A percentile compares a stretch with the other conserved stretches of the same genome.
Evolutionary conservation across 2,329 filamentous ascomycete genomes (phyloP).

Genomic region (Cylindrodendrum hubeiense): DNA sequence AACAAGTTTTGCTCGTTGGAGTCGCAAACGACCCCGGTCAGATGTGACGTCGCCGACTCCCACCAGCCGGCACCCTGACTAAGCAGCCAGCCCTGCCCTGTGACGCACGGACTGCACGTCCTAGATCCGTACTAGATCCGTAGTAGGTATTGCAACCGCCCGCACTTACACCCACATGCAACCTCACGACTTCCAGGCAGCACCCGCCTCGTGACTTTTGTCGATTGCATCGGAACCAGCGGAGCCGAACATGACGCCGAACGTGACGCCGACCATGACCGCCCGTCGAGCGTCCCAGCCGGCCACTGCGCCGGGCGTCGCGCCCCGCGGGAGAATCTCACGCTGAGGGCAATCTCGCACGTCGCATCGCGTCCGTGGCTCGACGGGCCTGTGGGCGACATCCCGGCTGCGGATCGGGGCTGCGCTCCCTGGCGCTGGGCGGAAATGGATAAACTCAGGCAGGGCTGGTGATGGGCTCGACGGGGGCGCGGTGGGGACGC

Average conservation of each 20-base stretch:
- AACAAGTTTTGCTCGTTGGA: slow-evolving; percentile 13
- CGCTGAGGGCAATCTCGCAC: not conserved
- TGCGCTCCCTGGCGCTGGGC: not conserved
- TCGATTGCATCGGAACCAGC: not conserved
- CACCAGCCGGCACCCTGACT: not conserved
- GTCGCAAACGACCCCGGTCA: slow-evolving; percentile 4
- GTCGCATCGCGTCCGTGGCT: not conserved
- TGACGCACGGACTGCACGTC: too few relatives aligned
- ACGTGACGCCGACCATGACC: not conserved
- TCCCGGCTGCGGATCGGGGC: not conserved
- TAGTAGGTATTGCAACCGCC: too few relatives aligned
- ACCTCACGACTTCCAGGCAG: not conserved
- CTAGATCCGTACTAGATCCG: too few relatives aligned
- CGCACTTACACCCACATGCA: not conserved
- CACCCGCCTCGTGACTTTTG: not conserved
- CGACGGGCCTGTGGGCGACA: not conserved
- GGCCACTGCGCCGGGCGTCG: too few relatives aligned
- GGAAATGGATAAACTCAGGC: not conserved
- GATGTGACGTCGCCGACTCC: slow-evolving; percentile 17
- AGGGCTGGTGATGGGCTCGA: not conserved
- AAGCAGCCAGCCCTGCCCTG: not conserved
- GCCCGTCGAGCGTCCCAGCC: not conserved
- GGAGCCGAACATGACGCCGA: too few relatives aligned
- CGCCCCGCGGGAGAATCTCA: too few relatives aligned
- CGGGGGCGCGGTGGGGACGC: not conserved